Conservation (phyloP, 2,329 filamentous ascomycete species). For the Aspergillus sp. region DNA sequence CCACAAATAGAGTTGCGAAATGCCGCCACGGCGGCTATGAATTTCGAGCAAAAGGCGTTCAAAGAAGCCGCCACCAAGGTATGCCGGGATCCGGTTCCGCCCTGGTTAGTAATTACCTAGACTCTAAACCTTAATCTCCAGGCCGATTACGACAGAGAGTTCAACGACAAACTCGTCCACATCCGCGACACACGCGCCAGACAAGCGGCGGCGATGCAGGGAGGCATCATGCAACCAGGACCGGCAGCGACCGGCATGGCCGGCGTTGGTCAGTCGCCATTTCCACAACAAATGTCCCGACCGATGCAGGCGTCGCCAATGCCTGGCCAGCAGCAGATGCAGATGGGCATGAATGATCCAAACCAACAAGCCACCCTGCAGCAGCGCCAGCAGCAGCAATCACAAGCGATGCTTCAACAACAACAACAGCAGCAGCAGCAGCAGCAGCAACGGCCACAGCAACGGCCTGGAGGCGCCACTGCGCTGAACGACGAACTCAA, state of each 20-base stretch:
- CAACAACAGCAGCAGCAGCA: slow-evolving; percentile 29
- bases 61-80: slow-evolving; percentile 40
- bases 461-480: slow-evolving; percentile 28
- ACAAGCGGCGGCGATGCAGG: slow-evolving; percentile 42
- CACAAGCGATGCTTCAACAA: slow-evolving; percentile 12
- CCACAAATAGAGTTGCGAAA: slow-evolving; percentile 39
- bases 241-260: slow-evolving; percentile 31
- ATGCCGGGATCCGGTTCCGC: background rate
- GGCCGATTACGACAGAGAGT: slow-evolving; percentile 46
- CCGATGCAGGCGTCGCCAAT: slow-evolving; percentile 54
- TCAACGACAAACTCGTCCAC: slow-evolving; percentile 44
- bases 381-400: slow-evolving; percentile 34
- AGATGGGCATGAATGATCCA: slow-evolving; percentile 36
- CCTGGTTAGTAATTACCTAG: background rate
- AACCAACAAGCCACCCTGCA: slow-evolving; percentile 35
- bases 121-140: slow-evolving; percentile 16
- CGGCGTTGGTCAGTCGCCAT: slow-evolving; percentile 42
- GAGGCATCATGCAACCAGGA: slow-evolving; percentile 39
- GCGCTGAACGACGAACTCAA: slow-evolving; percentile 35
- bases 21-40: slow-evolving; percentile 42
- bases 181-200: slow-evolving; percentile 47
- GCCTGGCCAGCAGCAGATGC: slow-evolving; percentile 37
- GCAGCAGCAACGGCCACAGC: slow-evolving; percentile 31
- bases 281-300: slow-evolving; percentile 51
- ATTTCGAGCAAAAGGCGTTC: slow-evolving; percentile 48